Evolutionary conservation across 495 filamentous ascomycete species (phyloP).

Genomic region (Achaetomiella virescens): DNA sequence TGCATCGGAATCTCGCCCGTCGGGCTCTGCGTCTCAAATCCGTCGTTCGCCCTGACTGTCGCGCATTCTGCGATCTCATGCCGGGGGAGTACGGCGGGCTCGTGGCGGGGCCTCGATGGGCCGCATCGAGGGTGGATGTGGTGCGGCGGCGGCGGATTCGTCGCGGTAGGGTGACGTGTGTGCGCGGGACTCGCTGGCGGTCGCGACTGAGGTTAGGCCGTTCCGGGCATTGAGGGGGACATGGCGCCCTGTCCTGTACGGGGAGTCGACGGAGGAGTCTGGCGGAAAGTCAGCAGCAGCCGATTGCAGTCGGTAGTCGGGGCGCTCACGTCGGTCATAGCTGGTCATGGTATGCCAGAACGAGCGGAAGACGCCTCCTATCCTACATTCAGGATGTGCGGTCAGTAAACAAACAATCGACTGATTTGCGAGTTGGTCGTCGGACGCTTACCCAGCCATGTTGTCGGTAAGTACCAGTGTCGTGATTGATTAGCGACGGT

Average conservation of each 20-base stretch:
- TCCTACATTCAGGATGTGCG: conserved; percentile 3
- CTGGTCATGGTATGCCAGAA: conserved; percentile 97
- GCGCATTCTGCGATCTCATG: conserved; percentile 66
- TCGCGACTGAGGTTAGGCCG: conserved; percentile 70
- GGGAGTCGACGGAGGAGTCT: conserved; percentile 80
- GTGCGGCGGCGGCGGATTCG: conserved; percentile 52
- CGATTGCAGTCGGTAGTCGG: not conserved
- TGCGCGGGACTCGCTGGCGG: conserved; percentile 72
- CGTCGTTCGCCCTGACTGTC: conserved; percentile 52
- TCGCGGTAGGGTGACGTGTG: conserved; percentile 65
- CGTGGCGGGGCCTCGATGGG: conserved; percentile 51
- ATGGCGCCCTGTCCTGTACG: conserved; percentile 75
- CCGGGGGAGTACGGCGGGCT: conserved; percentile 82
- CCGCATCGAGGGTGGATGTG: conserved; percentile 41
- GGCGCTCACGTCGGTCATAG: conserved; percentile 51
- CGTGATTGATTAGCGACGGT: not conserved
- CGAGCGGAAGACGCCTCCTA: conserved; percentile 23
- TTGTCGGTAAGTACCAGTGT: not conserved
- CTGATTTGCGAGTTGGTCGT: not conserved
- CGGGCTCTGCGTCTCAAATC: conserved; percentile 58
- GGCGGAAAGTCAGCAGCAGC: conserved; percentile 42
- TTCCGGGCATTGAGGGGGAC: conserved; percentile 66
- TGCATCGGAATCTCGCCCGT: conserved; percentile 92
- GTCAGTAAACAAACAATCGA: conserved; percentile 9
- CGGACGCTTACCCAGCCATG: conserved; percentile 18